Evolutionary conservation across 768 basidiomycete species (phyloP).

Genomic region (Tricholoma hemisulphureum): DNA sequence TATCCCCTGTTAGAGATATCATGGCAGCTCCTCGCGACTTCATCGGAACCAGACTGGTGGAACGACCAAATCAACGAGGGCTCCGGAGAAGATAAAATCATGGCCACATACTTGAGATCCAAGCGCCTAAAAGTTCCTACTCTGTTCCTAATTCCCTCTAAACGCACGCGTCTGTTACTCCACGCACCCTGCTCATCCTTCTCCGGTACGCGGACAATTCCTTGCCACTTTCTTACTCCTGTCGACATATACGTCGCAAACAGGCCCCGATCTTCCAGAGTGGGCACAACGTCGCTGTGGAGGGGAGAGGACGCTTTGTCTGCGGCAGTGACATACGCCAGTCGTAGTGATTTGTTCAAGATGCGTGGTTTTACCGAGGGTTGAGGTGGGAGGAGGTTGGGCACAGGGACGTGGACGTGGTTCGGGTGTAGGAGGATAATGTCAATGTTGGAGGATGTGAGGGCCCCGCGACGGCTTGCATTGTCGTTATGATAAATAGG

Average conservation of each 20-base stretch:
- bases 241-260: conserved; percentile 35
- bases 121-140: conserved; percentile 40
- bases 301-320: conserved; percentile 8
- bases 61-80: no score
- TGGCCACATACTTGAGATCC: conserved; percentile 35
- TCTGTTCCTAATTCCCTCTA: conserved; percentile 23
- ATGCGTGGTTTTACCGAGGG: background rate
- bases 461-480: conserved; percentile 47
- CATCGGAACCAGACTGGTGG: conserved; percentile 41
- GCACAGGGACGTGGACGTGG: conserved; percentile 41
- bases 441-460: conserved; percentile 35
- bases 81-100: background rate
- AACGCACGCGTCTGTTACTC: conserved; percentile 22
- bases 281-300: conserved; percentile 38
- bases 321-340: background rate
- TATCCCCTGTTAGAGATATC: conserved; percentile 57
- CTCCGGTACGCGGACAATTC: conserved; percentile 49
- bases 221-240: conserved; percentile 45
- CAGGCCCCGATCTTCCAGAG: conserved; percentile 45
- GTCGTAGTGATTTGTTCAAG: background rate
- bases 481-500: background rate
- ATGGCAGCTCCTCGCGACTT: conserved; percentile 53
- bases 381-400: conserved; percentile 22
- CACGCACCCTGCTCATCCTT: conserved; percentile 18
- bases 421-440: conserved; percentile 47